Percentiles rank a stretch among this genome's conserved stretches.
These are phyloP conservation scores for Hygrocybe punicea DNA, from an alignment of 768 basidiomycete genomes.

Conservation along the genomic window DNA sequence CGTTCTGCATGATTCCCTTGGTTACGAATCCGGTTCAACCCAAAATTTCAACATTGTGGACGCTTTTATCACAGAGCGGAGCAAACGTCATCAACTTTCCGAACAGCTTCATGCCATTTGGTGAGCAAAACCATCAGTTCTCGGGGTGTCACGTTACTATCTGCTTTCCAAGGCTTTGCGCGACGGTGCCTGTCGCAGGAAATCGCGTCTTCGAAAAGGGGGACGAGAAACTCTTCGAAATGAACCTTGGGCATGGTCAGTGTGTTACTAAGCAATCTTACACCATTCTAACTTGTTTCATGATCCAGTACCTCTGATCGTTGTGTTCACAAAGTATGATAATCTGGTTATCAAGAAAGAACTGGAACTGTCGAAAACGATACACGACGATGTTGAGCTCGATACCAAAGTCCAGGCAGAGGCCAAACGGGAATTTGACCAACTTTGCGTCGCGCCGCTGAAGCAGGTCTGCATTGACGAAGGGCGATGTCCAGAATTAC, in stretches of 20 bases:
- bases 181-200: conserved; percentile 25
- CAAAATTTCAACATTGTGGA: conserved; percentile 9
- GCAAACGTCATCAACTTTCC: not conserved
- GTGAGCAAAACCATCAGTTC: conserved; percentile 9
- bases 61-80: conserved; percentile 11
- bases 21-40: conserved; percentile 13
- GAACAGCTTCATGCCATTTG: conserved; percentile 30
- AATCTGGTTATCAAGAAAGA: conserved; percentile 12
- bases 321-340: conserved; percentile 37
- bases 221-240: conserved; percentile 24
- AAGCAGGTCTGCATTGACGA: too few species aligned
- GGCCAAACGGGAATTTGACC: too few species aligned
- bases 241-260: not conserved
- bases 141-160: not conserved
- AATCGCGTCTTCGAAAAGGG: conserved; percentile 25
- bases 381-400: too few species aligned
- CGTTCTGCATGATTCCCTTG: conserved; percentile 17
- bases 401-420: too few species aligned
- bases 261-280: not conserved
- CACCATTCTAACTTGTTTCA: not conserved
- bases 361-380: not conserved
- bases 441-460: too few species aligned
- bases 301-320: conserved; percentile 29
- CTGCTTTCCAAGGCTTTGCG: conserved; percentile 25
- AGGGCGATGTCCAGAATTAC: too few species aligned